Evolutionary conservation across 768 basidiomycete genomes (phyloP).

Genomic region (Pulveroboletus sp.): DNA sequence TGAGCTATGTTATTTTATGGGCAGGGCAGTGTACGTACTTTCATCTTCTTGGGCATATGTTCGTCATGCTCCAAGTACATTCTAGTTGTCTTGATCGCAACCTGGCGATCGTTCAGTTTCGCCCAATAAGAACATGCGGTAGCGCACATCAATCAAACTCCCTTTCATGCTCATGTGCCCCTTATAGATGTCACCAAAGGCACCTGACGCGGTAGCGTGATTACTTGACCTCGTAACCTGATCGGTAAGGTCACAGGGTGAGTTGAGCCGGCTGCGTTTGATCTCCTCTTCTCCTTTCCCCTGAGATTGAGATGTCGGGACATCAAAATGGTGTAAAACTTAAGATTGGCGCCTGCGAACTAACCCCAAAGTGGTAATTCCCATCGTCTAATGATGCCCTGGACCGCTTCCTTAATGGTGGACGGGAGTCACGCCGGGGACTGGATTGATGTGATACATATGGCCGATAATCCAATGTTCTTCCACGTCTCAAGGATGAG

Average conservation of each 20-base stretch:
- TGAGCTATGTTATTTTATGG: too few relatives aligned
- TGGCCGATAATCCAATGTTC: constrained; percentile 16
- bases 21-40: background rate
- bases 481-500: constrained; percentile 16
- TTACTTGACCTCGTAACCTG: background rate
- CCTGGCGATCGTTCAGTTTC: background rate
- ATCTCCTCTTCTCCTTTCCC: too few relatives aligned
- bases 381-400: constrained; percentile 28
- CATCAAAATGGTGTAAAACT: constrained; percentile 22
- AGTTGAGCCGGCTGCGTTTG: too few relatives aligned
- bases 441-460: constrained; percentile 14
- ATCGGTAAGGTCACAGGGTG: background rate
- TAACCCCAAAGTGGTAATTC: constrained; percentile 31
- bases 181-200: background rate
- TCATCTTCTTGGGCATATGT: background rate
- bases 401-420: constrained; percentile 32
- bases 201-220: background rate
- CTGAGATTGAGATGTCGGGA: constrained; percentile 26
- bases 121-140: background rate
- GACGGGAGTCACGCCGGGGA: constrained; percentile 16
- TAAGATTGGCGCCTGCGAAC: constrained; percentile 28
- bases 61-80: background rate
- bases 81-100: background rate
- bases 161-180: background rate
- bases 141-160: background rate